Conservation (phyloP, 1,284 basidiomycete species). For the Taiwanofungus camphoratus region DNA sequence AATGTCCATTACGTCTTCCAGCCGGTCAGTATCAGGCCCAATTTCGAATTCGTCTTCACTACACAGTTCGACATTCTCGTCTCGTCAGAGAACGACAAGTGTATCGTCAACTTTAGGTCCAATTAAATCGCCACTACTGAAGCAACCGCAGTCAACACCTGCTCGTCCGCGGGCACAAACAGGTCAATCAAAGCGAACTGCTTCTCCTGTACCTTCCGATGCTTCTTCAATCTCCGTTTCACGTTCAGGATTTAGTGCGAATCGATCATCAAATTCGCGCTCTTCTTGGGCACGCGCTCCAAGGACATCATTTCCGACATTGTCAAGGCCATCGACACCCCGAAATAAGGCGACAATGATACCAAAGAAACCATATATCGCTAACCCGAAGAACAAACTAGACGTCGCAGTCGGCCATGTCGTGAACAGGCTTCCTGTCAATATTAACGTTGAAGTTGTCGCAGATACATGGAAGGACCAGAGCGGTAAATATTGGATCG, state of each 20-base stretch:
- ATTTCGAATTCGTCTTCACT: slow-evolving; percentile 35
- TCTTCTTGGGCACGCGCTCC: slow-evolving; percentile 70
- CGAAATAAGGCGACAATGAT: slow-evolving; percentile 32
- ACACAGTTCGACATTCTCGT: slow-evolving; percentile 66
- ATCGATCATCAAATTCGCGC: slow-evolving; percentile 32
- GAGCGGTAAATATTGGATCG: slow-evolving; percentile 95
- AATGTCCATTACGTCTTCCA: slow-evolving; percentile 34
- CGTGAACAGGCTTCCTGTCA: slow-evolving; percentile 81
- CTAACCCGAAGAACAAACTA: slow-evolving; percentile 83
- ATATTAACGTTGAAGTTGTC: slow-evolving; percentile 80
- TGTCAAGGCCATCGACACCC: slow-evolving; percentile 40
- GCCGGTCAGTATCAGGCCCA: slow-evolving; percentile 51
- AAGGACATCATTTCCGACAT: slow-evolving; percentile 44
- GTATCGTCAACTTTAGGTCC: slow-evolving; percentile 37
- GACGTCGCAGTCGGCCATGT: slow-evolving; percentile 91
- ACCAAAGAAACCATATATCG: slow-evolving; percentile 65
- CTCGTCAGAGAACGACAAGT: slow-evolving; percentile 73
- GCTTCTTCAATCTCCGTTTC: slow-evolving; percentile 32
- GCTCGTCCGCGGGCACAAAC: slow-evolving; percentile 39
- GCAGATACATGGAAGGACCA: slow-evolving; percentile 85
- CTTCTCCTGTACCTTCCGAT: slow-evolving; percentile 58
- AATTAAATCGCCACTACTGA: slow-evolving; percentile 28
- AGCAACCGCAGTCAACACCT: slow-evolving; percentile 26
- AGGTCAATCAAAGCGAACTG: slow-evolving; percentile 30
- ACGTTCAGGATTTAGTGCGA: slow-evolving; percentile 20